Percentiles rank a stretch among this genome's conserved stretches.
phyloP scores from a whole-genome alignment of 768 basidiomycete genomes.

The Tricholoma furcatifolium region DNA sequence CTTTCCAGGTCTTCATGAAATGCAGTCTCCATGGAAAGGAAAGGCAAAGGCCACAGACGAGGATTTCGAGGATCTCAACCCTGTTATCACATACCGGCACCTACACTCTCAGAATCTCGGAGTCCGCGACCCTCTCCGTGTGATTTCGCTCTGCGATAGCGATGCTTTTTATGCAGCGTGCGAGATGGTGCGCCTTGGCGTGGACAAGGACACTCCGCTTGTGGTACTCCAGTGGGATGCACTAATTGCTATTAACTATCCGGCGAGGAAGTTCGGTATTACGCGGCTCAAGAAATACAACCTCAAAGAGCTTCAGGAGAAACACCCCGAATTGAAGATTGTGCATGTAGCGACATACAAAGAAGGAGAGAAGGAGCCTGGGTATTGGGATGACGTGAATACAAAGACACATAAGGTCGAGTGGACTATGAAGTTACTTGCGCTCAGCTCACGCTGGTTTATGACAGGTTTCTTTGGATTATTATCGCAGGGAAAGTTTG shows the following conservation, averaged over 20 bases:
- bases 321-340: slow-evolving; percentile 80
- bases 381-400: slow-evolving; percentile 90
- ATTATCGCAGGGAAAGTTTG: slow-evolving; percentile 86
- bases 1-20: neutral
- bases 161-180: slow-evolving; percentile 86
- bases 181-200: slow-evolving; percentile 78
- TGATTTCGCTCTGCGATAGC: slow-evolving; percentile 88
- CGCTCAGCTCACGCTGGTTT: neutral
- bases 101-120: slow-evolving; percentile 66
- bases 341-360: slow-evolving; percentile 96
- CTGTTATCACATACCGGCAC: slow-evolving; percentile 78
- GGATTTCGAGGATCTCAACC: slow-evolving; percentile 62
- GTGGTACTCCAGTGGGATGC: slow-evolving; percentile 88
- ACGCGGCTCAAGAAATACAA: slow-evolving; percentile 77
- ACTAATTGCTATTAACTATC: slow-evolving; percentile 94
- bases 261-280: slow-evolving; percentile 90
- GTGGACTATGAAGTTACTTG: neutral
- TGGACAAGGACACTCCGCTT: slow-evolving; percentile 60
- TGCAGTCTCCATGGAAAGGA: slow-evolving; percentile 44
- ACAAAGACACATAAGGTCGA: slow-evolving; percentile 88
- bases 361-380: slow-evolving; percentile 83
- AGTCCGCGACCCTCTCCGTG: slow-evolving; percentile 74
- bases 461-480: slow-evolving; percentile 82
- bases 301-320: slow-evolving; percentile 74
- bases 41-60: slow-evolving; percentile 46